Evolutionary conservation across 768 basidiomycete species (phyloP).

Genomic region (Boletus pseudo-olivaceus): DNA sequence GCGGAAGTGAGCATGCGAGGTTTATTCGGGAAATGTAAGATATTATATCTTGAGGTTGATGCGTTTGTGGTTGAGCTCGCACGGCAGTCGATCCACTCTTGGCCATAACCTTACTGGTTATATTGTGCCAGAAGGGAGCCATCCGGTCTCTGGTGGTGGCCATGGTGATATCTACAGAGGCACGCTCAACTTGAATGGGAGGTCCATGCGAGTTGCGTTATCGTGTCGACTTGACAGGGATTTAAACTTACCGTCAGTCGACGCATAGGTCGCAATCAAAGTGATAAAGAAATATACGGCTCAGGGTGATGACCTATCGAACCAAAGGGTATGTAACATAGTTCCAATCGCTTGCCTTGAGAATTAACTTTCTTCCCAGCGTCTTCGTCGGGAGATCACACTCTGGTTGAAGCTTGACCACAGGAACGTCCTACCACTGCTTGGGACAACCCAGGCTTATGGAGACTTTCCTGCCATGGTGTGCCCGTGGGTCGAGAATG

Average conservation of each 20-base stretch:
- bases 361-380: slow-evolving; percentile 3
- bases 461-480: slow-evolving; percentile 33
- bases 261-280: slow-evolving; percentile 24
- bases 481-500: slow-evolving; percentile 33
- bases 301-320: slow-evolving; percentile 12
- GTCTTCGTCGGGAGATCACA: slow-evolving; percentile 29
- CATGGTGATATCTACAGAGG: slow-evolving; percentile 22
- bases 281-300: slow-evolving; percentile 21
- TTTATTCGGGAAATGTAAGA: slow-evolving; percentile 15
- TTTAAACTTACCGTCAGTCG: neutral
- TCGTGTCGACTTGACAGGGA: neutral
- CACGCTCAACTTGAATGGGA: slow-evolving; percentile 10
- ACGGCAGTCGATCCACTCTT: slow-evolving; percentile 10
- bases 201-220: slow-evolving; percentile 7
- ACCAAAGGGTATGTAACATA: slow-evolving; percentile 9
- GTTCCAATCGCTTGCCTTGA: neutral
- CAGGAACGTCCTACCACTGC: slow-evolving; percentile 29
- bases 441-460: slow-evolving; percentile 25
- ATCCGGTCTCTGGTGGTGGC: slow-evolving; percentile 19
- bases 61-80: neutral
- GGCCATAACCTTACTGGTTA: slow-evolving; percentile 12
- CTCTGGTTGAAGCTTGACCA: slow-evolving; percentile 32
- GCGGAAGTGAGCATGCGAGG: neutral
- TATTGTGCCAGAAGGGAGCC: slow-evolving; percentile 4
- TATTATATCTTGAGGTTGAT: neutral